A percentile compares a stretch with the other conserved stretches of the same genome.
Conservation (phyloP, 805 yeast genomes). For the Candida rishiriensis region DNA sequence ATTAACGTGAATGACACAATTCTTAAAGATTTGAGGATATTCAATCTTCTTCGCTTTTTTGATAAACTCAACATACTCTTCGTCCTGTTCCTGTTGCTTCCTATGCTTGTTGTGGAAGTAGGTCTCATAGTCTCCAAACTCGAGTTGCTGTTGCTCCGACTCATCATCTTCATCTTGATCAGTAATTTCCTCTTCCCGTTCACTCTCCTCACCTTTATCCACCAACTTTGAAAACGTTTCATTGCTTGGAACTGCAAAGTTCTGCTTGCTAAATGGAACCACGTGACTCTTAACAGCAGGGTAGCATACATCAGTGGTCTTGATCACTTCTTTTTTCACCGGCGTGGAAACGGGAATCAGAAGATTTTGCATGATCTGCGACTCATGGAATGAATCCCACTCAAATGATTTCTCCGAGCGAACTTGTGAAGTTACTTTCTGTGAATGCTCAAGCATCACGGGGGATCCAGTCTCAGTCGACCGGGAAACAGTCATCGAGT, state of each 20-base stretch:
- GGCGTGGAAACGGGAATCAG: too few species aligned
- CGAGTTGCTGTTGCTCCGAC: slow-evolving; percentile 35
- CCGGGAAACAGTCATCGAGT: too few species aligned
- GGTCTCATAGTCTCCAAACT: slow-evolving; percentile 63
- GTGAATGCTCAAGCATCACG: slow-evolving; percentile 2
- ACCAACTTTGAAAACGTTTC: neutral
- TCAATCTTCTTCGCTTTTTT: slow-evolving; percentile 28
- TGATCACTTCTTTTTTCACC: too few species aligned
- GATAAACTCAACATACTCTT: slow-evolving; percentile 47
- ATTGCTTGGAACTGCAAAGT: too few species aligned
- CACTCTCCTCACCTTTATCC: slow-evolving; percentile 1
- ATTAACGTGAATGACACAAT: slow-evolving; percentile 72
- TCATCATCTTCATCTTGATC: slow-evolving; percentile 14
- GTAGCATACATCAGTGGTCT: too few species aligned
- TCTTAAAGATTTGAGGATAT: slow-evolving; percentile 47
- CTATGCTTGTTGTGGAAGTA: slow-evolving; percentile 58
- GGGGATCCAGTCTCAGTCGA: neutral
- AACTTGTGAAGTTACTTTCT: slow-evolving; percentile 2
- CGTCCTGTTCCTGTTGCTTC: slow-evolving; percentile 60
- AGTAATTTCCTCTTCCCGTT: slow-evolving; percentile 6
- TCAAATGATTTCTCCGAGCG: neutral
- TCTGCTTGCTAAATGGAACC: too few species aligned
- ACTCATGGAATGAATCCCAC: slow-evolving; percentile 5
- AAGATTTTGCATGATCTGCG: slow-evolving; percentile 1
- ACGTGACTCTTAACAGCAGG: too few species aligned